Evolutionary conservation across 225 moss, liverwort and hornwort genomes (phyloP).

Genomic region (Physcomitrellopsis africana): DNA sequence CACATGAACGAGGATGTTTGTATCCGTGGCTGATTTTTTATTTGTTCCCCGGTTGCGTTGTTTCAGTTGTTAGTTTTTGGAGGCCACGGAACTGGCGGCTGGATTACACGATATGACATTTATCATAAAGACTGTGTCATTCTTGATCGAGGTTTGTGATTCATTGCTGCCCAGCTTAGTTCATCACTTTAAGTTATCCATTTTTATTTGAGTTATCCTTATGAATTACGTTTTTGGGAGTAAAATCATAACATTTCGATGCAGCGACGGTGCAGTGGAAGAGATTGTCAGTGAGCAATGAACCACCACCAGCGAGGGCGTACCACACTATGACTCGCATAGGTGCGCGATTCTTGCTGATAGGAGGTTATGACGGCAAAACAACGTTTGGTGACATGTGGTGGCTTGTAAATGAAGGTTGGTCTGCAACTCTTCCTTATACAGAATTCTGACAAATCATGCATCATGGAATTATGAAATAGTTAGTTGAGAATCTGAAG

Average conservation of each 20-base stretch:
- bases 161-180: conserved; percentile 25
- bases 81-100: conserved; percentile 95
- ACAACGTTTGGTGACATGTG: conserved; percentile 91
- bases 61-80: conserved; percentile 92
- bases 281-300: conserved; percentile 78
- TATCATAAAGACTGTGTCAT: conserved; percentile 92
- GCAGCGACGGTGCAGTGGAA: conserved; percentile 98
- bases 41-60: conserved; percentile 20
- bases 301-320: conserved; percentile 87
- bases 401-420: conserved; percentile 98
- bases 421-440: neutral
- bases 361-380: conserved; percentile 98
- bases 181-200: conserved; percentile 11
- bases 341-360: conserved; percentile 79
- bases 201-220: conserved; percentile 7
- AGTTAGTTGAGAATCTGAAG: conserved; percentile 7
- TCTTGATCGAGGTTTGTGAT: conserved; percentile 85
- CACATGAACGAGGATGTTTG: neutral
- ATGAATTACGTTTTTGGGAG: neutral
- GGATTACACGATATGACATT: conserved; percentile 97
- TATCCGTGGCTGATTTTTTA: conserved; percentile 25
- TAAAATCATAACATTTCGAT: conserved; percentile 15
- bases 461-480: neutral
- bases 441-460: neutral
- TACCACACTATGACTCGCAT: conserved; percentile 92